These are phyloP conservation scores for Leccinum incarnatum DNA, from an alignment of 768 basidiomycete genomes.

Conservation along the genomic window DNA sequence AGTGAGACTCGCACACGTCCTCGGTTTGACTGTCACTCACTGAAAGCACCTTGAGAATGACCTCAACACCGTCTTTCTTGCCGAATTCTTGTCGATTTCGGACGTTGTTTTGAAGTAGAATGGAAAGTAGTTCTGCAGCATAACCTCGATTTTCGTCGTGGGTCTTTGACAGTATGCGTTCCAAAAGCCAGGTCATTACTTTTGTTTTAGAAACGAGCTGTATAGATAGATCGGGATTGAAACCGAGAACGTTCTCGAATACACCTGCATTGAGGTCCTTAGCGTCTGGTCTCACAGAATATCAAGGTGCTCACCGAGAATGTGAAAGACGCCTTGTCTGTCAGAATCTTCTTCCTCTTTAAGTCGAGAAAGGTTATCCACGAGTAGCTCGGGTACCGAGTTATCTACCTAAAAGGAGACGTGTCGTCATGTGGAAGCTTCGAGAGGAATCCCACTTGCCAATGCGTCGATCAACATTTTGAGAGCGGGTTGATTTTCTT, in stretches of 20 bases:
- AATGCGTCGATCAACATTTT: constrained; percentile 73
- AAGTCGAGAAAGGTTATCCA: constrained; percentile 84
- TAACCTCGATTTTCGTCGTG: constrained; percentile 93
- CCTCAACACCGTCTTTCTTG: constrained; percentile 77
- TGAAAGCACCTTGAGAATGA: constrained; percentile 69
- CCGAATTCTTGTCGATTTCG: constrained; percentile 68
- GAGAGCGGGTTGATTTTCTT: constrained; percentile 61
- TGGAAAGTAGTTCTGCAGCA: constrained; percentile 90
- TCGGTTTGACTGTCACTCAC: constrained; percentile 46
- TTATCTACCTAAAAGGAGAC: constrained; percentile 61
- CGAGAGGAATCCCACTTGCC: constrained; percentile 45
- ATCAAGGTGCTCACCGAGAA: constrained; percentile 57
- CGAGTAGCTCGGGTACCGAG: constrained; percentile 82
- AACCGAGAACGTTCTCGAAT: constrained; percentile 89
- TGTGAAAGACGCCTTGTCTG: constrained; percentile 87
- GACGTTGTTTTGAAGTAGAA: constrained; percentile 75
- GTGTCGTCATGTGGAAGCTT: constrained; percentile 1
- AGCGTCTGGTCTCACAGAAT: neutral
- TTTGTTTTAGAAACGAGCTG: constrained; percentile 72
- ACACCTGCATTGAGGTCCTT: constrained; percentile 51
- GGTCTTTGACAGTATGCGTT: constrained; percentile 64
- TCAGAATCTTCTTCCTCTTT: constrained; percentile 92
- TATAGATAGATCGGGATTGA: constrained; percentile 73
- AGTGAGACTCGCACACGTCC: constrained; percentile 12
- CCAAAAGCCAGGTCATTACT: constrained; percentile 75